phyloP scores from a whole-genome alignment of 306 rosid genomes.

The Benincasa hispida region DNA sequence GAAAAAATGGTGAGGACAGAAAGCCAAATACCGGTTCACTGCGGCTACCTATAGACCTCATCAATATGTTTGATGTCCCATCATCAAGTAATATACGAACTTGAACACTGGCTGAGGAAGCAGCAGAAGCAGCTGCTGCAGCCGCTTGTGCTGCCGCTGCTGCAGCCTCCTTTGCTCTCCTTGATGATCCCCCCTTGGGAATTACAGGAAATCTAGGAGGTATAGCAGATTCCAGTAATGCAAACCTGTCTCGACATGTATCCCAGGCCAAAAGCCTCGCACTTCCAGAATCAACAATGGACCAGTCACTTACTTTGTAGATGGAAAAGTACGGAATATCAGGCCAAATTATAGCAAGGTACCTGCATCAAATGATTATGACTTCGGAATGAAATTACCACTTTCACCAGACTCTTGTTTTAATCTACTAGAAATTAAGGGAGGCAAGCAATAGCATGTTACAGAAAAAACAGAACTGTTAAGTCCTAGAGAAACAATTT shows the following conservation, averaged over 20 bases:
- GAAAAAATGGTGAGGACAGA: conserved; percentile 6
- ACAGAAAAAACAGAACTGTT: neutral
- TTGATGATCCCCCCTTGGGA: conserved; percentile 82
- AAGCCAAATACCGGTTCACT: conserved; percentile 62
- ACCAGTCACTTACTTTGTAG: conserved; percentile 94
- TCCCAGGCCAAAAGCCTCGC: conserved; percentile 99
- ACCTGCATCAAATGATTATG: conserved; percentile 43
- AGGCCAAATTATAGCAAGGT: conserved; percentile 90
- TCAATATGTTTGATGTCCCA: conserved; percentile 92
- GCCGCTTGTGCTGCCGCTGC: conserved; percentile 98
- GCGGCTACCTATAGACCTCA: conserved; percentile 88
- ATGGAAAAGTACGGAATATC: conserved; percentile 96
- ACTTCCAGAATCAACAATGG: conserved; percentile 97
- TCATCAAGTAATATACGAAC: conserved; percentile 95
- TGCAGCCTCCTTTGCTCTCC: conserved; percentile 87
- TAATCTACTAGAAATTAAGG: neutral
- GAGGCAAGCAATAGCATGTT: neutral
- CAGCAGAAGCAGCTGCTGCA: conserved; percentile 95
- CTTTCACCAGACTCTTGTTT: neutral
- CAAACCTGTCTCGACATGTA: conserved; percentile 92
- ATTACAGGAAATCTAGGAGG: conserved; percentile 75
- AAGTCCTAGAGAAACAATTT: neutral
- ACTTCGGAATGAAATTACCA: neutral
- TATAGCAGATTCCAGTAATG: conserved; percentile 73
- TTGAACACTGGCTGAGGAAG: conserved; percentile 93